Evolutionary conservation across 371 early-diverging fungal genomes (phyloP).

Genomic region (Mucor mucedo): DNA sequence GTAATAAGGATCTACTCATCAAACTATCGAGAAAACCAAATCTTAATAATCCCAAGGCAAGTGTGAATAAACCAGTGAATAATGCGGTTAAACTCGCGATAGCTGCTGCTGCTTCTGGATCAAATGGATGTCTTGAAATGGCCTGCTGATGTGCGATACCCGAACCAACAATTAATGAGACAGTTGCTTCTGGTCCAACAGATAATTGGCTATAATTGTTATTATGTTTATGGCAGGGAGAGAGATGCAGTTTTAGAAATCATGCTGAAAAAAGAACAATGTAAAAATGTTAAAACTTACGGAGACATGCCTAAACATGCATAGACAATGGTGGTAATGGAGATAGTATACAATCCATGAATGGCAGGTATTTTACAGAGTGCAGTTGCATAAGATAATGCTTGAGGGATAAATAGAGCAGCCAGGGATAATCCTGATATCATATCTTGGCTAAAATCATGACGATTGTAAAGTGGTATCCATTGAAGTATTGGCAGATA

Average conservation of each 20-base stretch:
- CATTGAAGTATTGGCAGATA: conserved; percentile 86
- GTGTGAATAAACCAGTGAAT: conserved; percentile 85
- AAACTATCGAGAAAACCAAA: conserved; percentile 93
- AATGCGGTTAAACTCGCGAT: conserved; percentile 72
- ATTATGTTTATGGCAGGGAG: neutral
- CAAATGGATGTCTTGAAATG: conserved; percentile 37
- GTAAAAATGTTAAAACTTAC: conserved; percentile 23
- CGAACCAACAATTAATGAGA: conserved; percentile 83
- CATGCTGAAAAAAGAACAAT: no score
- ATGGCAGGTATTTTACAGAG: conserved; percentile 69
- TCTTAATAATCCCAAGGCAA: conserved; percentile 84
- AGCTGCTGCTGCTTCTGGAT: conserved; percentile 48
- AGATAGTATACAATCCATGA: conserved; percentile 81
- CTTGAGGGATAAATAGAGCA: conserved; percentile 83
- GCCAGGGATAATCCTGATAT: conserved; percentile 84
- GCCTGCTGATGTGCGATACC: conserved; percentile 55
- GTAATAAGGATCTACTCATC: conserved; percentile 82
- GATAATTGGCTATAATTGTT: conserved; percentile 67
- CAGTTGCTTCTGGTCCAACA: conserved; percentile 88
- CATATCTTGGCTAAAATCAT: conserved; percentile 58
- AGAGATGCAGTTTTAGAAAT: no score
- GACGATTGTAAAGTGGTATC: conserved; percentile 73
- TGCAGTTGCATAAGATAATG: conserved; percentile 79
- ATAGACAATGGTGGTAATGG: conserved; percentile 78
- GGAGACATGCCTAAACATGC: conserved; percentile 84